Percentiles rank a stretch among this genome's conserved stretches.
Conservation (phyloP, 1,284 basidiomycete genomes). For the Leccinum fallax region DNA sequence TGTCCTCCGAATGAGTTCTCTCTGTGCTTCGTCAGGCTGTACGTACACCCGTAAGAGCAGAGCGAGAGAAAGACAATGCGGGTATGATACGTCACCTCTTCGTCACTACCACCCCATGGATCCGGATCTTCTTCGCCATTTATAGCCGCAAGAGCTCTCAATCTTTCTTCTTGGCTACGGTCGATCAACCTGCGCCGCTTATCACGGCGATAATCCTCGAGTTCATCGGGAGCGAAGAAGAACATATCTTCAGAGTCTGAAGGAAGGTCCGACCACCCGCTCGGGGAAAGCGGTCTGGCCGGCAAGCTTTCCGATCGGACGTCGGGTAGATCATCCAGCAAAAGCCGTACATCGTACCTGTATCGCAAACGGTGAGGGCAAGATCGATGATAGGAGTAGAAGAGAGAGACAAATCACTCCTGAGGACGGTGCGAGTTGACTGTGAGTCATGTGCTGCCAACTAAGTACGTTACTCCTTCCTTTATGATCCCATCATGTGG, state of each 20-base stretch:
- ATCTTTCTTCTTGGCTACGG: conserved; percentile 58
- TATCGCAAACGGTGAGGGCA: conserved; percentile 17
- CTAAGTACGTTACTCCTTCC: conserved; percentile 8
- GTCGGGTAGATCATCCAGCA: conserved; percentile 56
- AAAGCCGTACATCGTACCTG: conserved; percentile 80
- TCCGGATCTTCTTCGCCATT: conserved; percentile 47
- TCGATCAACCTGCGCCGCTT: conserved; percentile 70
- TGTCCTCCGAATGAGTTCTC: conserved; percentile 74
- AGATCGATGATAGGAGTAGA: conserved; percentile 11
- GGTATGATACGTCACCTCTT: conserved; percentile 53
- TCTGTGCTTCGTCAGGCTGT: conserved; percentile 69
- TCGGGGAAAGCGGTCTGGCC: conserved; percentile 43
- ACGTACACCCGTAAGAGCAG: conserved; percentile 15
- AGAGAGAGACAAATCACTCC: conserved; percentile 17
- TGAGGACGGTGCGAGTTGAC: neutral
- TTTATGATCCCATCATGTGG: conserved; percentile 11
- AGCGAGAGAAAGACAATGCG: neutral
- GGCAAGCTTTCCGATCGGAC: conserved; percentile 3
- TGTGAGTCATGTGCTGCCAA: conserved; percentile 7
- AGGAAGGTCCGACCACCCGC: conserved; percentile 79
- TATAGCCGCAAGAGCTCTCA: conserved; percentile 56
- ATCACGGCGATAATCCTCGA: conserved; percentile 62
- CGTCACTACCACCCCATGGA: conserved; percentile 70
- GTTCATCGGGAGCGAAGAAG: conserved; percentile 68
- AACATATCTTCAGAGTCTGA: conserved; percentile 84